Conservation (phyloP, 108 stramenopile species). For the Nitzschia sp. region DNA sequence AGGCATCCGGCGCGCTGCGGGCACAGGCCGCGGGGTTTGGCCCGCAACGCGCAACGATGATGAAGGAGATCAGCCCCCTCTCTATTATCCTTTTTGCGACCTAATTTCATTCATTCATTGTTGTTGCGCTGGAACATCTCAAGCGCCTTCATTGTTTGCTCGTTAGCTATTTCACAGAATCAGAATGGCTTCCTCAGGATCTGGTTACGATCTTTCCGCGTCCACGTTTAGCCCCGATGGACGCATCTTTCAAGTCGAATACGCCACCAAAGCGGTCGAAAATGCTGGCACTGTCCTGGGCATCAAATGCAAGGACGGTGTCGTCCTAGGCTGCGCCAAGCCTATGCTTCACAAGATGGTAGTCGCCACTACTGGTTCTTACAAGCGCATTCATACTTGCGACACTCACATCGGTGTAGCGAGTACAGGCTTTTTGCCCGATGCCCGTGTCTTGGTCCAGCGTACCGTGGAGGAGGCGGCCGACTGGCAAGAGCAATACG, state of each 20-base stretch:
- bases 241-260: constrained; percentile 96
- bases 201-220: constrained; percentile 94
- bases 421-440: constrained; percentile 93
- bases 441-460: constrained; percentile 93
- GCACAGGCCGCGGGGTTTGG: no score
- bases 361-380: constrained; percentile 70
- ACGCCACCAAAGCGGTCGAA: constrained; percentile 92
- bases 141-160: background rate
- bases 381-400: constrained; percentile 80
- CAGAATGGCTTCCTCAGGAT: constrained; percentile 81
- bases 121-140: no score
- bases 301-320: constrained; percentile 93
- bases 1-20: background rate
- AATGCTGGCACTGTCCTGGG: constrained; percentile 94
- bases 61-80: no score
- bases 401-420: constrained; percentile 73
- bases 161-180: background rate
- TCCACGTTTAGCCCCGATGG: constrained; percentile 99
- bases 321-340: constrained; percentile 96
- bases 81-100: no score
- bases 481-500: constrained; percentile 88
- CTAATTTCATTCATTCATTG: no score
- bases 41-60: no score
- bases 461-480: constrained; percentile 89
- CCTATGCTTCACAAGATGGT: constrained; percentile 91